Percentiles rank a stretch among this genome's conserved stretches.
phyloP scores from a whole-genome alignment of 345 rosid genomes.

The Abelmoschus esculentus region DNA sequence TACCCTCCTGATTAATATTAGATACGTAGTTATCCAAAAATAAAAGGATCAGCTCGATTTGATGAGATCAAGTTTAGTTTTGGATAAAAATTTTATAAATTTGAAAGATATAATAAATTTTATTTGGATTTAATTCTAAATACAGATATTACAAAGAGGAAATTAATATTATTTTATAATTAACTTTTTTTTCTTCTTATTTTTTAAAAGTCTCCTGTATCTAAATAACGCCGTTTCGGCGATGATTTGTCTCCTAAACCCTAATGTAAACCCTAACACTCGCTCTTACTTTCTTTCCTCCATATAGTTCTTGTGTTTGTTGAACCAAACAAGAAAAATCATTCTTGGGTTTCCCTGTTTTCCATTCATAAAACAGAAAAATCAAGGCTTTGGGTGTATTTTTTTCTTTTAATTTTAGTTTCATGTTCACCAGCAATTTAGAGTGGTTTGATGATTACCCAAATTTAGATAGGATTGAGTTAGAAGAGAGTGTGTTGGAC shows the following conservation, averaged over 20 bases:
- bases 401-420: neutral
- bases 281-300: neutral
- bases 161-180: no score
- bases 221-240: neutral
- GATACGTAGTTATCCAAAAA: no score
- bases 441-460: conserved; percentile 42
- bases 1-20: no score
- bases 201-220: neutral
- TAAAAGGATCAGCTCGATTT: no score
- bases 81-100: no score
- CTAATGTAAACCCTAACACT: neutral
- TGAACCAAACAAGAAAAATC: neutral
- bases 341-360: neutral
- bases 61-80: no score
- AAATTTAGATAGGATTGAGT: conserved; percentile 14
- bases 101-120: no score
- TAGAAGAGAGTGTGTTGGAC: conserved; percentile 33
- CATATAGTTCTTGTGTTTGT: neutral
- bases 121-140: no score
- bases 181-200: neutral
- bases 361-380: neutral
- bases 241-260: neutral
- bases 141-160: no score
- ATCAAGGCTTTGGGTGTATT: neutral
- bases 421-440: neutral